phyloP scores from a whole-genome alignment of 768 basidiomycete species.

The Mycena vulgaris region DNA sequence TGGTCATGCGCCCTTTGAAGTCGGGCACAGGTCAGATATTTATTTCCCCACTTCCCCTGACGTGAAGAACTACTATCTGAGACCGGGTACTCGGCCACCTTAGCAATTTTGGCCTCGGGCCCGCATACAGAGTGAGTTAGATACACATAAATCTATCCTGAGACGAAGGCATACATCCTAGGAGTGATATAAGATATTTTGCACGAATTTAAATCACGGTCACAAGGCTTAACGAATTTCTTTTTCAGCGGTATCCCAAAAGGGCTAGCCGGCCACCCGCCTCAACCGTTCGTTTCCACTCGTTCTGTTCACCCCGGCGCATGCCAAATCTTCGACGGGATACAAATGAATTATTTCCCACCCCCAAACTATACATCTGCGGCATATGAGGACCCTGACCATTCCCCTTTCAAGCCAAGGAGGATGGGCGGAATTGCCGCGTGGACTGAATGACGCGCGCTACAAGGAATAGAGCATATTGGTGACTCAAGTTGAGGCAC shows the following conservation, averaged over 20 bases:
- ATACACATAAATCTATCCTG: no score
- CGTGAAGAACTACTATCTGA: no score
- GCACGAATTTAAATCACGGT: neutral
- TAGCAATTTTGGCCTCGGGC: no score
- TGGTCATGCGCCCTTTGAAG: neutral
- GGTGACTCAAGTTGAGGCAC: neutral
- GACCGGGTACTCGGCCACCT: neutral
- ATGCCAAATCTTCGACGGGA: neutral
- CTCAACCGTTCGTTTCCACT: neutral
- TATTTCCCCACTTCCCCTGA: no score
- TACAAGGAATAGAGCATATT: slow-evolving; percentile 1
- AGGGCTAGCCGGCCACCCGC: neutral
- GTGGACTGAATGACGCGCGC: neutral
- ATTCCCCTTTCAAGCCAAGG: slow-evolving; percentile 2
- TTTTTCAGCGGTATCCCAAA: neutral
- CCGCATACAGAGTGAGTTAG: no score
- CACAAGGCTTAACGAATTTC: neutral
- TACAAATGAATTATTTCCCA: neutral
- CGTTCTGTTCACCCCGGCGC: neutral
- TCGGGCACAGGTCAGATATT: neutral
- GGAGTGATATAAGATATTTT: neutral
- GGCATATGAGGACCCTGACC: neutral
- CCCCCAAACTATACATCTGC: slow-evolving; percentile 4
- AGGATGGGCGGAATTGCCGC: neutral
- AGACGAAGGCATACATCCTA: neutral